Evolutionary conservation across 192 early-diverging fungal species (phyloP).

Genomic region (Haplosporangium gracile): DNA sequence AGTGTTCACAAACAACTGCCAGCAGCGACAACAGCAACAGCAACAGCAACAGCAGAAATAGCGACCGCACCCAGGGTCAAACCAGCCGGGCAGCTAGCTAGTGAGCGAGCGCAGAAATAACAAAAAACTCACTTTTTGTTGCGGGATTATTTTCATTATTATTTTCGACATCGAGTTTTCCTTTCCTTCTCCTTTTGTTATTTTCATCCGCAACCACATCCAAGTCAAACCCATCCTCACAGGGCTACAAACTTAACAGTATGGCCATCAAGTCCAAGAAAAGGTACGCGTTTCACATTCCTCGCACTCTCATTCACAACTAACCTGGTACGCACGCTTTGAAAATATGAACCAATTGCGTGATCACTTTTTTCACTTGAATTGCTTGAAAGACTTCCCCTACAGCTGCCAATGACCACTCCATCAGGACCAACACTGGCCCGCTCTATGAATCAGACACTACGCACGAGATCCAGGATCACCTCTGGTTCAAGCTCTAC

Average conservation of each 20-base stretch:
- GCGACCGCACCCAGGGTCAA: neutral
- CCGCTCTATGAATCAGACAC: neutral
- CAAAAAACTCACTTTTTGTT: neutral
- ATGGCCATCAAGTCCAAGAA: constrained; percentile 50
- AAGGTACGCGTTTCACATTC: constrained; percentile 17
- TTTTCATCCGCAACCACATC: neutral
- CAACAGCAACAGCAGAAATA: neutral
- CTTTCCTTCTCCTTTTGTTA: neutral
- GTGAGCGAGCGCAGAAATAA: neutral
- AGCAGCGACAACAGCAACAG: neutral
- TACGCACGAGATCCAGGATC: neutral
- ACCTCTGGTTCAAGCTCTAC: neutral
- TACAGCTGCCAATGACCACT: neutral
- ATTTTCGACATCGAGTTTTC: constrained; percentile 3
- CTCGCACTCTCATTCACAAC: neutral
- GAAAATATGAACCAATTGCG: neutral
- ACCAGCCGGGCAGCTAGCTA: neutral
- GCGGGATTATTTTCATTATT: neutral
- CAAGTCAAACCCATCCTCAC: neutral
- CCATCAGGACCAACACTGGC: neutral
- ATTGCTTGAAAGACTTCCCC: neutral
- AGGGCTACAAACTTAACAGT: neutral
- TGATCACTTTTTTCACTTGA: neutral
- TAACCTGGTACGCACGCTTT: neutral
- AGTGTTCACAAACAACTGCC: neutral